phyloP scores from a whole-genome alignment of 768 basidiomycete genomes.

The Macrocybe gigantea region DNA sequence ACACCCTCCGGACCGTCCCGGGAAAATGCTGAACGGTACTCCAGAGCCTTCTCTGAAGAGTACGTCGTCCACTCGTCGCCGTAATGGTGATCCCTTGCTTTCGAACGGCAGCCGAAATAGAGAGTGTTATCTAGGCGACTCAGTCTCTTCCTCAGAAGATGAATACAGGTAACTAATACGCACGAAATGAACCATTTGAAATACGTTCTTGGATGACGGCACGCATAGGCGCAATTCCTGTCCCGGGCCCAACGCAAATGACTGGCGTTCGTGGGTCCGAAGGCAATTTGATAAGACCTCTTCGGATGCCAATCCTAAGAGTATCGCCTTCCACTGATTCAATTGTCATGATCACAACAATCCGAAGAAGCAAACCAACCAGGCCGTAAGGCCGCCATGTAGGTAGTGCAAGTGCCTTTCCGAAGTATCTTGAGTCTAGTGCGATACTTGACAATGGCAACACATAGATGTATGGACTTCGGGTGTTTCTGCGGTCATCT shows the following conservation, averaged over 20 bases:
- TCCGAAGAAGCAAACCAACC: conserved; percentile 32
- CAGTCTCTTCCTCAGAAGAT: neutral
- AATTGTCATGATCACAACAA: neutral
- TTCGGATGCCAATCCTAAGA: conserved; percentile 58
- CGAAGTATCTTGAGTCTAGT: conserved; percentile 79
- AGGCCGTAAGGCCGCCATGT: conserved; percentile 53
- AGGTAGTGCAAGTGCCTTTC: conserved; percentile 80
- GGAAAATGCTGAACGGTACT: conserved; percentile 72
- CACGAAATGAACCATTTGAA: conserved; percentile 48
- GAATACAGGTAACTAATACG: neutral
- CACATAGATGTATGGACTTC: conserved; percentile 73
- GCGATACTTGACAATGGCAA: conserved; percentile 87
- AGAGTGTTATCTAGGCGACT: conserved; percentile 57
- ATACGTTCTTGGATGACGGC: conserved; percentile 79
- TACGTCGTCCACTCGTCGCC: conserved; percentile 60
- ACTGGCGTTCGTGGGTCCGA: conserved; percentile 51
- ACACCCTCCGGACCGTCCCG: conserved; percentile 70
- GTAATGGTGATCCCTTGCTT: conserved; percentile 75
- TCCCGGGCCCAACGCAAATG: conserved; percentile 91
- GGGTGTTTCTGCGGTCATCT: conserved; percentile 39
- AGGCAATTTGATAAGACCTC: conserved; percentile 61
- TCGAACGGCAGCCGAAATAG: conserved; percentile 89
- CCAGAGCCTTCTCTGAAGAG: conserved; percentile 36
- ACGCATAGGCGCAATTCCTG: conserved; percentile 90
- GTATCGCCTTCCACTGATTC: conserved; percentile 40